These are phyloP conservation scores for Arthromyces matolae DNA, from an alignment of 768 basidiomycete genomes.

Conservation along the genomic window DNA sequence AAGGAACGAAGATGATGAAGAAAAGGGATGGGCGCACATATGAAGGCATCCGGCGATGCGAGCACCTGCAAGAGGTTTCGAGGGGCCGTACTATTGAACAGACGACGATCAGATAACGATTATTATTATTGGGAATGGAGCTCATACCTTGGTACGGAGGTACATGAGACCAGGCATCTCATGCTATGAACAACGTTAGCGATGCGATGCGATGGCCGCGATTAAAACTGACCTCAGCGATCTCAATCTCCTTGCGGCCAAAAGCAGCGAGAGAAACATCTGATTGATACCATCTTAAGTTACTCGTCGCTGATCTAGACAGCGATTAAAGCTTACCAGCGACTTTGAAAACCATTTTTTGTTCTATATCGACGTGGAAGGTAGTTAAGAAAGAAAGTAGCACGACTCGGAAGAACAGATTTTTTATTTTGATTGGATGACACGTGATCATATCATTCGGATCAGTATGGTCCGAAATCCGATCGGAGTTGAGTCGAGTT, in stretches of 20 bases:
- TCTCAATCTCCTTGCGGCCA: constrained; percentile 99
- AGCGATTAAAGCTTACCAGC: constrained; percentile 50
- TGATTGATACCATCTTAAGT: too few relatives aligned
- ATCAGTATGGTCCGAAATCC: too few relatives aligned
- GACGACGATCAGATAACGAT: constrained; percentile 22
- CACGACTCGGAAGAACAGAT: constrained; percentile 30
- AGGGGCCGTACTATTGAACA: constrained; percentile 60
- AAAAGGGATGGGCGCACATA: constrained; percentile 57
- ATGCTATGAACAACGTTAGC: constrained; percentile 44
- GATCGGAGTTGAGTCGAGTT: too few relatives aligned
- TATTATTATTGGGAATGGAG: constrained; percentile 7
- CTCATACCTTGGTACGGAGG: constrained; percentile 74
- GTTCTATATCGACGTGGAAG: too few relatives aligned
- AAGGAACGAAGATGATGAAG: neutral
- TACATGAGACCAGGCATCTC: constrained; percentile 97
- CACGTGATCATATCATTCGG: constrained; percentile 25
- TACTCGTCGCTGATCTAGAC: constrained; percentile 6
- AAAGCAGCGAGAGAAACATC: constrained; percentile 98
- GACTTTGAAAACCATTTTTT: constrained; percentile 87
- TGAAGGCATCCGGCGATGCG: constrained; percentile 97
- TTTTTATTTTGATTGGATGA: constrained; percentile 28
- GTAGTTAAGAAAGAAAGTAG: constrained; percentile 19
- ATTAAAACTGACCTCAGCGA: constrained; percentile 75
- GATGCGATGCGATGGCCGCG: constrained; percentile 9
- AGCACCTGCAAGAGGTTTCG: constrained; percentile 88